Evolutionary conservation across 1,139 yeast species (phyloP).

Genomic region (Debaryomyces fabryi): DNA sequence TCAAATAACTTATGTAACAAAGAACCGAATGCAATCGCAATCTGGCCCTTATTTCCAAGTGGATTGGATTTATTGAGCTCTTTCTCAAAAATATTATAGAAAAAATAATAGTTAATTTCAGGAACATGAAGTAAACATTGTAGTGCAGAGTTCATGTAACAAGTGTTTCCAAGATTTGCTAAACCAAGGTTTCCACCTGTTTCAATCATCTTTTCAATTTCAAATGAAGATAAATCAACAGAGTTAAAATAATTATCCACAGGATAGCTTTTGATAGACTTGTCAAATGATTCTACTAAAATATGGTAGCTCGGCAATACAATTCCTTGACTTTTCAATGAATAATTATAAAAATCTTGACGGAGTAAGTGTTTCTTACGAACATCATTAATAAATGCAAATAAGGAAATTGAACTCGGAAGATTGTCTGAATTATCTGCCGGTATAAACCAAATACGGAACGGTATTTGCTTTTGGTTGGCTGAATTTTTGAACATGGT

Average conservation of each 20-base stretch:
- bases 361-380: slow-evolving; percentile 34
- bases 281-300: slow-evolving; percentile 36
- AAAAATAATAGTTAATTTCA: slow-evolving; percentile 76
- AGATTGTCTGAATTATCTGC: slow-evolving; percentile 26
- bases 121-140: slow-evolving; percentile 91
- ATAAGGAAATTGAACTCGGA: slow-evolving; percentile 27
- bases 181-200: slow-evolving; percentile 59
- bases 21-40: slow-evolving; percentile 74
- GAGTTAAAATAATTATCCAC: slow-evolving; percentile 29
- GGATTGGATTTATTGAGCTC: slow-evolving; percentile 77
- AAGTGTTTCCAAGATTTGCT: slow-evolving; percentile 85
- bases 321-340: slow-evolving; percentile 38
- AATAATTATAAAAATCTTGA: slow-evolving; percentile 24
- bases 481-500: slow-evolving; percentile 22
- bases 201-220: slow-evolving; percentile 16
- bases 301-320: slow-evolving; percentile 31
- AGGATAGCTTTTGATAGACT: slow-evolving; percentile 27
- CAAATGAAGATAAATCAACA: slow-evolving; percentile 22
- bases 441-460: slow-evolving; percentile 46
- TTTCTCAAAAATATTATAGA: slow-evolving; percentile 56
- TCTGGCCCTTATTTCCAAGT: slow-evolving; percentile 79
- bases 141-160: slow-evolving; percentile 95
- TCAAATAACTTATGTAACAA: slow-evolving; percentile 64
- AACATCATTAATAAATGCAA: slow-evolving; percentile 35
- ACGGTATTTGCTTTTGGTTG: slow-evolving; percentile 18